Evolutionary conservation across 306 rosid genomes (phyloP), one percentile per base, ranked within the genome.

Genomic region (Rosa chinensis): DNA sequence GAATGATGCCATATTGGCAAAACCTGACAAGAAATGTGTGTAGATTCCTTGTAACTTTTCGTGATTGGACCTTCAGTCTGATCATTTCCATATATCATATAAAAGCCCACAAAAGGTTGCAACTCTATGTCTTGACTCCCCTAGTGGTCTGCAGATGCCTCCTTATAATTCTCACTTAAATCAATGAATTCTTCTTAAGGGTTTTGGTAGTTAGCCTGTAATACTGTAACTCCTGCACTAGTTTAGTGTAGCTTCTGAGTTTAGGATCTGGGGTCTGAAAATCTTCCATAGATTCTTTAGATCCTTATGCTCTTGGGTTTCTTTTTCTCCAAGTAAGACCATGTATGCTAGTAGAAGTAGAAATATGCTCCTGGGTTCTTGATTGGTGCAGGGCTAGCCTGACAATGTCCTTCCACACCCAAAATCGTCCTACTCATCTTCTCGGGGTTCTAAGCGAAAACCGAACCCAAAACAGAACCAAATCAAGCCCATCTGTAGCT

Each of bases 401-500:
- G 68, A 23, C 80, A 68, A 77, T 88, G 85, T 81, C 87, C 13
- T 20, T 81, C 50, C 82, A 83, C 66, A 55, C 82, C 44, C 80
- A 74, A 23, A 77, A 78, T 71, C 79, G 83, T 59, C 80, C 89
- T 37, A 52, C 80, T 76, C 55, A 80, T 81, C 73, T 86, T 61
- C 73, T 35, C 47, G 79, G 87, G 12, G 61, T 73, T 75, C 72
- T 75, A 42, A 78, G 76, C 8, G 62, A 78, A 81, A 87, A 76
- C 18, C 78, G 80, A 66, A 59, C 71, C 74, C 63, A 13, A 12
- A 37, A 73, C 66, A 85, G 75, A 80, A 70, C 66, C 68, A 86
- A 83, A 81, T 18, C 82, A 66, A 85, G 84, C 68, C 75, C 72
- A 56, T 82, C 43, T 69, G 53, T 73, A 55, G 58, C 78, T 40